Evolutionary conservation across 495 filamentous ascomycete genomes (phyloP).

Genomic region (Pseudotulostoma volvatum): DNA sequence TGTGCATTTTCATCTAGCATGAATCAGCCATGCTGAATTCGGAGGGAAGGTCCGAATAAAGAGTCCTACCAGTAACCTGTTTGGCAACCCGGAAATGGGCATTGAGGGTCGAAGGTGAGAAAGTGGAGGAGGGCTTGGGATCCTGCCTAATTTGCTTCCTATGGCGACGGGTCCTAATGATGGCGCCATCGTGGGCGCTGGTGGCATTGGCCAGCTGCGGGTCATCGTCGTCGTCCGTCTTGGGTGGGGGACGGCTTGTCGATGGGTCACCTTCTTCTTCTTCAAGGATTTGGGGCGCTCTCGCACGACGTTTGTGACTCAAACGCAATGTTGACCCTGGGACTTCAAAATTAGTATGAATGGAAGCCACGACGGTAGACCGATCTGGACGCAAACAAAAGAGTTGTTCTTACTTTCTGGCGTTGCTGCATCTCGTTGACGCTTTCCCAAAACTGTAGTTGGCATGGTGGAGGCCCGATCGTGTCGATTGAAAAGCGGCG

Average conservation of each 20-base stretch:
- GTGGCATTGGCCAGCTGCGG: slow-evolving; percentile 18
- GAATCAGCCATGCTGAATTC: slow-evolving; percentile 2
- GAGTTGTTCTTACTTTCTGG: slow-evolving; percentile 36
- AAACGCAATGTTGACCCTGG: slow-evolving; percentile 29
- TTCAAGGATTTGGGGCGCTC: slow-evolving; percentile 19
- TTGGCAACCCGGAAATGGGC: slow-evolving; percentile 18
- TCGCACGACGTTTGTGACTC: slow-evolving; percentile 41
- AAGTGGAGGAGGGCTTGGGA: too few species aligned
- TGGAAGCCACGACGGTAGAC: too few species aligned
- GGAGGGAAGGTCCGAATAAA: neutral
- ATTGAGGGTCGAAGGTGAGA: slow-evolving; percentile 19
- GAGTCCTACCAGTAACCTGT: slow-evolving; percentile 17
- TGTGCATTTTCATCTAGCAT: slow-evolving; percentile 16
- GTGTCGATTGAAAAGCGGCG: slow-evolving; percentile 7
- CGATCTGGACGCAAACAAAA: too few species aligned
- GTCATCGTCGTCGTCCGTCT: slow-evolving; percentile 8
- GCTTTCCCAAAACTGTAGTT: slow-evolving; percentile 55
- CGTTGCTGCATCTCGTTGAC: slow-evolving; percentile 38
- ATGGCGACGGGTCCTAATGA: too few species aligned
- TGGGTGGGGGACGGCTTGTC: slow-evolving; percentile 23
- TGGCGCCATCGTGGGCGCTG: too few species aligned
- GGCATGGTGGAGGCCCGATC: slow-evolving; percentile 32
- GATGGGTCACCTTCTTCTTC: slow-evolving; percentile 11
- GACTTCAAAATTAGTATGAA: too few species aligned
- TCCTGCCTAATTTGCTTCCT: too few species aligned